Evolutionary conservation across 495 filamentous ascomycete genomes (phyloP).

Genomic region (Aspergillus cristatus): DNA sequence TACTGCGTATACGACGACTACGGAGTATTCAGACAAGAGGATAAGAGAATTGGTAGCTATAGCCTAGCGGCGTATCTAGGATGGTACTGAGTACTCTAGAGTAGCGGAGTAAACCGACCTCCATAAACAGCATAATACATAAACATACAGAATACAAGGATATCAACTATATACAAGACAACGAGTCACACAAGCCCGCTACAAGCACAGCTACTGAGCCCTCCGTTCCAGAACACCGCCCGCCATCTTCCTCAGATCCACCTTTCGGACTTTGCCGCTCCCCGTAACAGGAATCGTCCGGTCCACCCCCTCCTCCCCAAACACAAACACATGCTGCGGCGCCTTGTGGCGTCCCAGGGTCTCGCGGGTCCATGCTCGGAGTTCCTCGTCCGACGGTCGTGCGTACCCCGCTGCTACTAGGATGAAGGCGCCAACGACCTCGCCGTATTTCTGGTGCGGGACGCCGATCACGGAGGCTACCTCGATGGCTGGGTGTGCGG

Average conservation of each 20-base stretch:
- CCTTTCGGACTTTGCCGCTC: constrained; percentile 64
- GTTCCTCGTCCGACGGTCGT: constrained; percentile 37
- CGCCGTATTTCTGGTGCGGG: constrained; percentile 53
- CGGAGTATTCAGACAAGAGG: no score
- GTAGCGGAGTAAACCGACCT: no score
- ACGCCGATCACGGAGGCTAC: constrained; percentile 56
- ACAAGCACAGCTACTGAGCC: no score
- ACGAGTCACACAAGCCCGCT: no score
- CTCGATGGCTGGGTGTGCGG: constrained; percentile 44
- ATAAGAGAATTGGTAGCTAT: no score
- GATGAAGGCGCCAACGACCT: constrained; percentile 58
- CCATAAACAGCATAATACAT: no score
- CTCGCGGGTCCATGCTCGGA: constrained; percentile 50
- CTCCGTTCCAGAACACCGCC: constrained; percentile 35
- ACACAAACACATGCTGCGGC: constrained; percentile 55
- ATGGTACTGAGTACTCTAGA: no score
- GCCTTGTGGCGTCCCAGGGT: constrained; percentile 60
- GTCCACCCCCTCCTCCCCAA: constrained; percentile 52
- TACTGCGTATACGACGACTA: no score
- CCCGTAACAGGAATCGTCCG: constrained; percentile 52
- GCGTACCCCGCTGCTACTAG: constrained; percentile 14
- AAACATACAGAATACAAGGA: no score
- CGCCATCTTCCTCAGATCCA: constrained; percentile 51
- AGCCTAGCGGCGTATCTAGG: no score
- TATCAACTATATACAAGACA: no score